A percentile compares a stretch with the other conserved stretches of the same genome.
Evolutionary conservation across 192 early-diverging fungal genomes (phyloP).

Genomic region (Coemansia sp.): DNA sequence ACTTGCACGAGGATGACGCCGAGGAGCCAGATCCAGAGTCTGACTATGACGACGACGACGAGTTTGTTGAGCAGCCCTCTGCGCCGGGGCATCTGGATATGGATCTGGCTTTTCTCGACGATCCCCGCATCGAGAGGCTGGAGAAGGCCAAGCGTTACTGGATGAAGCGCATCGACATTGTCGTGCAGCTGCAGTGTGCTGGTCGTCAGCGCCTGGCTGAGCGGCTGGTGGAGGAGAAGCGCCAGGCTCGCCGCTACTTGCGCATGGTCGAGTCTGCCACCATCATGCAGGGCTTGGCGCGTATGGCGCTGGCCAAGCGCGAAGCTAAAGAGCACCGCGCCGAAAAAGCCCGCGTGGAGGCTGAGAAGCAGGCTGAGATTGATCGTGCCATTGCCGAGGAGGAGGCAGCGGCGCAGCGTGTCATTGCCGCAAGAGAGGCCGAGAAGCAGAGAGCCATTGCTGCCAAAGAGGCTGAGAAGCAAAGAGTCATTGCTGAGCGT

Average conservation of each 20-base stretch:
- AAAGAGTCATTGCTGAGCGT: neutral
- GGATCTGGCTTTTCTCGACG: slow-evolving; percentile 47
- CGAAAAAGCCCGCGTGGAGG: slow-evolving; percentile 9
- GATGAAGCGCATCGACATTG: slow-evolving; percentile 56
- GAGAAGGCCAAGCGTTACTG: slow-evolving; percentile 58
- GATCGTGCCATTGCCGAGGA: slow-evolving; percentile 3
- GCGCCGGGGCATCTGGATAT: slow-evolving; percentile 8
- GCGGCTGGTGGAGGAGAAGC: slow-evolving; percentile 57
- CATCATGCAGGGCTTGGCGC: slow-evolving; percentile 61
- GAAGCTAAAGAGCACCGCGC: slow-evolving; percentile 26
- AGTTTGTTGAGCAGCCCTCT: slow-evolving; percentile 2
- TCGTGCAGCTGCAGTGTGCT: slow-evolving; percentile 57
- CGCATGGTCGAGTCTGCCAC: slow-evolving; percentile 59
- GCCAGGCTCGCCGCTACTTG: slow-evolving; percentile 58
- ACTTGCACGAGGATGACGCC: slow-evolving; percentile 29
- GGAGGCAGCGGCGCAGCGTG: slow-evolving; percentile 20
- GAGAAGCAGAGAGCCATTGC: slow-evolving; percentile 6
- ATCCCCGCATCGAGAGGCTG: slow-evolving; percentile 36
- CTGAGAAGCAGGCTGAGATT: slow-evolving; percentile 7
- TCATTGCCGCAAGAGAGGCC: slow-evolving; percentile 27
- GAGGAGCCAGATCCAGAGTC: slow-evolving; percentile 20
- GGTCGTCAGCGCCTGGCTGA: slow-evolving; percentile 57
- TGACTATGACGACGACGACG: slow-evolving; percentile 8
- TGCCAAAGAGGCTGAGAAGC: slow-evolving; percentile 13
- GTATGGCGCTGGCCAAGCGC: slow-evolving; percentile 61